Evolutionary conservation across 2,329 filamentous ascomycete genomes (phyloP), one percentile per base, ranked within the genome.

Genomic region (Plectosphaerella plurivora): DNA sequence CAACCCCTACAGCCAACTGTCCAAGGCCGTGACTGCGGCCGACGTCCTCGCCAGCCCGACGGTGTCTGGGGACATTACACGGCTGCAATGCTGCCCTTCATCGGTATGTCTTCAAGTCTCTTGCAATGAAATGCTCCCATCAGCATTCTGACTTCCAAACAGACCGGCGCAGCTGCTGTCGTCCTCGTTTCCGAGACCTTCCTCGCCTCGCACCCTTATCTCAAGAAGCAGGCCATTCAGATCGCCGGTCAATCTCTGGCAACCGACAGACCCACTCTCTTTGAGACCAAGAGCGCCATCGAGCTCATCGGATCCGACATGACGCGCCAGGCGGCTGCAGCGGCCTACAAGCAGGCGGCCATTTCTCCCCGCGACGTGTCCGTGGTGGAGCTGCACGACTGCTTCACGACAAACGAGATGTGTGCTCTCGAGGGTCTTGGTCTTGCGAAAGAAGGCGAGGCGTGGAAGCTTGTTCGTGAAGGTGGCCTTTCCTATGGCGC

Each of bases 381-480:
- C 15, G 61, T 65, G 15, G 58, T 55, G 46, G 63, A 65, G 51
- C 55, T 65, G 8, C 63, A 65, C 44, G 63, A 65, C 53, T 65
- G 63, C 54, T 65, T 65, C 52, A 58, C 61, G 2, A 59, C 63
- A 6, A 65, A 65, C 49, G 59, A 64, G 52, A 47, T 65, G 46
- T 46, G 60, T 1, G 52, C 58, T 2, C 53, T 65, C 18, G 63
- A 65, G 22, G 58, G 55, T 2, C 47, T 65, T 1, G 63, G 59
- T 1, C 55, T 65, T 25, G 53, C 55, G 16, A 53, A 55, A 16
- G 53, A 46, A 7, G 63, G 63, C 6, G 59, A 61, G 44, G 60
- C 60, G 10, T 55, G 57, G 25, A 49, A 59, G 18, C 55, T 63
- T 50, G 54, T 63, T 10, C 57, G 61, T 18, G 45, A 51, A 11